Evolutionary conservation across 2,329 filamentous ascomycete genomes (phyloP), one percentile per base, ranked within the genome.

Genomic region (Pestalotiopsis sp.): DNA sequence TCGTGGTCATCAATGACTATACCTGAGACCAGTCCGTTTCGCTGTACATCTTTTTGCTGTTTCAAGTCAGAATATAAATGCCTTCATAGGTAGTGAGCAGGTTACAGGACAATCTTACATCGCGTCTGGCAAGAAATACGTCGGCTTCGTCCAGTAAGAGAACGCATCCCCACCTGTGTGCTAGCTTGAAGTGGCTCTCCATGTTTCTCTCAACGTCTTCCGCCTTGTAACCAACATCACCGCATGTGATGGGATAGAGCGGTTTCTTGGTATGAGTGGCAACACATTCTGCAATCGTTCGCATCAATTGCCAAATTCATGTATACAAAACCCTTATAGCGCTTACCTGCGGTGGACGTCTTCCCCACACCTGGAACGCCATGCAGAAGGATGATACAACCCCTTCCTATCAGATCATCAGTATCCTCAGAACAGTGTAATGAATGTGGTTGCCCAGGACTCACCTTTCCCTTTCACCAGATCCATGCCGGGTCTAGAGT

Each of bases 241-340:
- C 68, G 13, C 68, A 68, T 11, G 69, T 68, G 7, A 71, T 58
- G 4, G 59, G 14, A 31, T 69, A 67, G 6, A 71, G 45, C 1
- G 69, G 69, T 7, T 63, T 45, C 17, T 64, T 66, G 23, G 74
- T 74, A 41, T 75, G 71, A 65, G 79, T 83, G 14, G 82, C 78
- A 4, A 81, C 76, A 12, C 78, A 77, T 68, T 81, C 77, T 3
- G 79, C 80, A 2, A 79, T 82, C 25, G 80, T 73, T 3, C 39
- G 12, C 39, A 1, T 45, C 12, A 45, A 45, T 45, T 1, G 13
- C 13, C 39, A 45, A 17, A 13, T 2, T 45, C 39, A 13, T 45
- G 17, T 7, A n/a, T 20, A 5, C 2, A 5, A n/a, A 2, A 6
- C 7, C 7, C 20, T 2, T 14, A 20, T 0, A 49, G 4, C 14